Evolutionary conservation across 352 stramenopile species (phyloP), one percentile per base, ranked within the genome.

Genomic region (Blastocystis sp.): DNA sequence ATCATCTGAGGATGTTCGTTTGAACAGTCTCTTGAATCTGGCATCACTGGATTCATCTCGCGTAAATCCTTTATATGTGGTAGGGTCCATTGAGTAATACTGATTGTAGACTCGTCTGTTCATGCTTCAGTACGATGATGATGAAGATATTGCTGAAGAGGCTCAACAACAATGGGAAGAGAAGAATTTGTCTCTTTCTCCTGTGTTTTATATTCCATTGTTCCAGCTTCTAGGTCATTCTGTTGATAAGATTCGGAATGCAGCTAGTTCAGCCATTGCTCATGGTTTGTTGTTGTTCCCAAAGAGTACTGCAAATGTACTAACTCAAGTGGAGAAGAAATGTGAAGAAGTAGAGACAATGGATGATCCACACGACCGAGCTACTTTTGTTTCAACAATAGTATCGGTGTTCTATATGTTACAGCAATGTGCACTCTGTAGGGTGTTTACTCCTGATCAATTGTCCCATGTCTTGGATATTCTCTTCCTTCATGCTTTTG

Each of bases 261-360:
- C 91, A 6, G 92, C 92, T 11, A 91, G 91, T 46, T 89, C 92
- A 21, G 92, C 92, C 24, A 90, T 96, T 43, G 92, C 93, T 1
- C 90, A 93, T 37, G 93, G 92, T 51, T 92, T 95, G 91, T 90
- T 90, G 56, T 91, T 92, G 78, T 94, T 93, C 89, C 92, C 92
- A 0, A 90, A 94, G 87, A 91, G 91, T 24, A 90, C 93, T 14
- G 12, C 32, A 7, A 29, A n/a, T 1, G 71, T 90, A 21, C 69
- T 78, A 39, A 69, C 88, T 24, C 74, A 92, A 90, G 92, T 21
- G 93, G 93, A 65, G 91, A 91, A 39, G 92, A 89, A 71, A 88
- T 95, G 57, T 92, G 91, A 21, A 91, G 91, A 65, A 85, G 90
- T 37, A 90, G 90, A 77, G 89, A 92, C 21, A 80, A 89, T 29